phyloP scores from a whole-genome alignment of 345 rosid species.

The Clausena lansium region DNA sequence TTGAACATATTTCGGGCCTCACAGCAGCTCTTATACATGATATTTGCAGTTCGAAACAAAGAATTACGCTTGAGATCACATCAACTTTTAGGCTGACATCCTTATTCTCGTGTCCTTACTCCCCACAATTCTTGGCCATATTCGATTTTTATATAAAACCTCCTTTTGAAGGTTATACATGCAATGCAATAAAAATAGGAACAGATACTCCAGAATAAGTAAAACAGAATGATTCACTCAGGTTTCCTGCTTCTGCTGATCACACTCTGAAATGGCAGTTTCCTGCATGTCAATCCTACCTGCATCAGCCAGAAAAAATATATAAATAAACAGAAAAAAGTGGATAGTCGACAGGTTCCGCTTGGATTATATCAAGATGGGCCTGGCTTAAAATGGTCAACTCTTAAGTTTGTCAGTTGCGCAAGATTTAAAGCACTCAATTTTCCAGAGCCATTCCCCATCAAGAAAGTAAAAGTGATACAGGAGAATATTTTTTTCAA shows the following conservation, averaged over 20 bases:
- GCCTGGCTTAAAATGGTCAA: not conserved
- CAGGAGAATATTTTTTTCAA: not conserved
- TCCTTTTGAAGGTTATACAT: constrained; percentile 9
- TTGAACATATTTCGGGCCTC: constrained; percentile 23
- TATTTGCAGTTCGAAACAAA: constrained; percentile 4
- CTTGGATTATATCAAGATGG: not conserved
- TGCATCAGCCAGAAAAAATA: constrained; percentile 27
- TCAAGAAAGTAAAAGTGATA: not conserved
- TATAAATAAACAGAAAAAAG: not conserved
- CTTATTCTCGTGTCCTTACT: constrained; percentile 25
- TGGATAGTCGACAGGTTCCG: not conserved
- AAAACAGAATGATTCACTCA: constrained; percentile 20
- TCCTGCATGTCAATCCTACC: constrained; percentile 77
- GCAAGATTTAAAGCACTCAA: not conserved
- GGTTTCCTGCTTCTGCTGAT: constrained; percentile 39
- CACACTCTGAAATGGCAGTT: constrained; percentile 44
- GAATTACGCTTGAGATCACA: constrained; percentile 13
- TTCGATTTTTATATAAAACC: constrained; percentile 14
- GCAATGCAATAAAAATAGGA: constrained; percentile 6
- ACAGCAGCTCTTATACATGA: constrained; percentile 21
- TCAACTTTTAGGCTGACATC: constrained; percentile 18
- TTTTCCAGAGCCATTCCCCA: not conserved
- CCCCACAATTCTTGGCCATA: constrained; percentile 9
- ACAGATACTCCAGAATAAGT: not conserved
- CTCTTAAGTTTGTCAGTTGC: not conserved